Conservation (phyloP, 345 rosid genomes). For the Melaleuca quinquenervia region DNA sequence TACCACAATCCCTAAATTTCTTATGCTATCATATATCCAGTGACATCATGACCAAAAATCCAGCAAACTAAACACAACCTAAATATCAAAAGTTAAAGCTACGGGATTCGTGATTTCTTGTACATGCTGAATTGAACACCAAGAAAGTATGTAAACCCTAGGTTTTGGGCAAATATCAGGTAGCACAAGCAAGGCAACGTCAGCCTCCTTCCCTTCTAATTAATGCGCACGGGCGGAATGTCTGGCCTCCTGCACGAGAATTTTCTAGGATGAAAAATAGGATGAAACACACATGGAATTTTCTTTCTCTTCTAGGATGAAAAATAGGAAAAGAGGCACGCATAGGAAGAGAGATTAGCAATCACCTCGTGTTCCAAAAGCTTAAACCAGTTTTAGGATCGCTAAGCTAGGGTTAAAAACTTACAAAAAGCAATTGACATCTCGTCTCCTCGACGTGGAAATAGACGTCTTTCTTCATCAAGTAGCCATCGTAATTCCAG, state of each 20-base stretch:
- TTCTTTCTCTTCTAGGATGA: not conserved
- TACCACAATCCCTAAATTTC: not conserved
- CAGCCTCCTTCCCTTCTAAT: not conserved
- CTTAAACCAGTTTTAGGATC: not conserved
- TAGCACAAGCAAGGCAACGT: not conserved
- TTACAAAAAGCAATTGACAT: not conserved
- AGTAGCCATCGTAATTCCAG: not conserved
- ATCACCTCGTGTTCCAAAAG: not conserved
- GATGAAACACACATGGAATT: not conserved
- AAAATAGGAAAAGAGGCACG: not conserved
- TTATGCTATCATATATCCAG: not conserved
- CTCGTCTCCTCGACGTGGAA: not conserved
- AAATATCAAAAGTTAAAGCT: not conserved
- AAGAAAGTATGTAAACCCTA: not conserved
- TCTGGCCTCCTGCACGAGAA: not conserved
- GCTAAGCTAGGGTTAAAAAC: not conserved
- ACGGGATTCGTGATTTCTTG: not conserved
- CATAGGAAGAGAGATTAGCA: not conserved
- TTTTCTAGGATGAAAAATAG: not conserved
- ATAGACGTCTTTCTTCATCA: not conserved
- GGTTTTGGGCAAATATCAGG: not conserved
- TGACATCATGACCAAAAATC: not conserved
- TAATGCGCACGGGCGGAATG: not conserved
- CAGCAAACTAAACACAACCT: not conserved
- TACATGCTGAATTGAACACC: not conserved